Percentiles rank a stretch among this genome's conserved stretches.
Evolutionary conservation across 2,329 filamentous ascomycete genomes (phyloP).

Genomic region (Reticulascus tulasneorum): DNA sequence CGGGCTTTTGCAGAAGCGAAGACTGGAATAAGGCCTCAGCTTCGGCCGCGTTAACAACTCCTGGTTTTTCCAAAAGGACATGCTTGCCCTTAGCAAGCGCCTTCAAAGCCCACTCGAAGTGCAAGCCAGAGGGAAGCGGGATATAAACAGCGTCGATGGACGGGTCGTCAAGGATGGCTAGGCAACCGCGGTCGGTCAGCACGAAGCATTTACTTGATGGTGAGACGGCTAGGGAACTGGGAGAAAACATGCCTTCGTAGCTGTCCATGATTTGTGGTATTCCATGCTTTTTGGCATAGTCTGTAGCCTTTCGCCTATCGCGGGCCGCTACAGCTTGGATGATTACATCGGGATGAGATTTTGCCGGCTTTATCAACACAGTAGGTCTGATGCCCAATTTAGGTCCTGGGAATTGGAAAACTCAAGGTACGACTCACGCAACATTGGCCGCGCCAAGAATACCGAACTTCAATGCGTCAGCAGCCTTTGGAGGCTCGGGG

Average conservation of each 20-base stretch:
- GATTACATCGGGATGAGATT: slow-evolving; percentile 49
- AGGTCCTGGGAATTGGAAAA: neutral
- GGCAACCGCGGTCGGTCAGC: no score
- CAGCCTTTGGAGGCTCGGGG: slow-evolving; percentile 1
- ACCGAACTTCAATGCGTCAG: slow-evolving; percentile 30
- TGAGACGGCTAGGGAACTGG: no score
- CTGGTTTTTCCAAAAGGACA: slow-evolving; percentile 53
- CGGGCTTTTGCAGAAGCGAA: slow-evolving; percentile 24
- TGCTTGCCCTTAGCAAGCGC: slow-evolving; percentile 48
- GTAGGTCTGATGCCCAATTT: slow-evolving; percentile 24
- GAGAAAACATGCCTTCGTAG: no score
- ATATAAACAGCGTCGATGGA: slow-evolving; percentile 46
- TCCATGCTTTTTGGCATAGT: slow-evolving; percentile 46
- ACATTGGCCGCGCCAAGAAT: slow-evolving; percentile 38
- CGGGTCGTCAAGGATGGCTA: slow-evolving; percentile 29
- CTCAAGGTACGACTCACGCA: slow-evolving; percentile 22
- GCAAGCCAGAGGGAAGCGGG: slow-evolving; percentile 38
- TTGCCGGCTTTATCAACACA: slow-evolving; percentile 44
- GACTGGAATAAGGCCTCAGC: slow-evolving; percentile 39
- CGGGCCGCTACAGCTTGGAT: slow-evolving; percentile 50
- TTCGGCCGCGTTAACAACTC: slow-evolving; percentile 40
- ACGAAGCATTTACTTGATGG: no score
- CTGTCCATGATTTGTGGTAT: slow-evolving; percentile 45
- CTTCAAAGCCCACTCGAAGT: slow-evolving; percentile 42
- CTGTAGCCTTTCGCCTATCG: slow-evolving; percentile 39